Conservation (phyloP, 2,329 filamentous ascomycete species). For the Aspergillus tamarii region DNA sequence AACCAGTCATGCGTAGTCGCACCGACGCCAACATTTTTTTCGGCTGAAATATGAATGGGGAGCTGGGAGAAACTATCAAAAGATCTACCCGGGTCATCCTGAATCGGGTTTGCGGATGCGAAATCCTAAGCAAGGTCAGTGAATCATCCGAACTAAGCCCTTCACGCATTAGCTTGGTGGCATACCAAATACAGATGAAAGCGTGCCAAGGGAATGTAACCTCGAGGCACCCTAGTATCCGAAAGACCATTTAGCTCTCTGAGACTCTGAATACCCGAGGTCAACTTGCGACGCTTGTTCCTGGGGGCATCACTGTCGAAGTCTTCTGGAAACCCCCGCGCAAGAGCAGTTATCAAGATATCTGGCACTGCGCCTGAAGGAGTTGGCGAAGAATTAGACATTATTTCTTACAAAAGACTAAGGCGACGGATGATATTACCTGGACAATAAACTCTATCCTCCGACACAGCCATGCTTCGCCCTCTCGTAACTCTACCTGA, state of each 20-base stretch:
- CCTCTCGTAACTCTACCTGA: conserved; percentile 1
- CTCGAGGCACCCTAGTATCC: conserved; percentile 23
- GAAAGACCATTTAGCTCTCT: conserved; percentile 21
- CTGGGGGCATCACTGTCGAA: conserved; percentile 23
- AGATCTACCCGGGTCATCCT: neutral
- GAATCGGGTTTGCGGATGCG: neutral
- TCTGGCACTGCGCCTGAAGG: conserved; percentile 27
- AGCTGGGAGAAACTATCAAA: conserved; percentile 8
- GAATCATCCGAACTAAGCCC: neutral
- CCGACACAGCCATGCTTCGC: conserved; percentile 22
- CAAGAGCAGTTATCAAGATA: conserved; percentile 28
- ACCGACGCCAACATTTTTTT: conserved; percentile 3
- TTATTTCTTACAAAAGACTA: neutral
- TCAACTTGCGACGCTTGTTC: conserved; percentile 39
- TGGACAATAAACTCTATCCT: conserved; percentile 15
- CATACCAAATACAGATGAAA: conserved; percentile 36
- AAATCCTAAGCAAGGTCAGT: conserved; percentile 23
- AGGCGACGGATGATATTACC: conserved; percentile 9
- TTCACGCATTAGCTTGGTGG: conserved; percentile 1
- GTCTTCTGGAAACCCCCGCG: conserved; percentile 14
- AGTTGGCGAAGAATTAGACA: neutral
- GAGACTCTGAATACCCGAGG: conserved; percentile 23
- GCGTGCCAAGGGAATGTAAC: conserved; percentile 38
- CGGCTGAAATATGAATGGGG: conserved; percentile 27
- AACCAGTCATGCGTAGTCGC: conserved; percentile 15